Percentiles rank a stretch among this genome's conserved stretches.
Evolutionary conservation across 2,329 filamentous ascomycete genomes (phyloP).

Genomic region (Exophiala xenobiotica): DNA sequence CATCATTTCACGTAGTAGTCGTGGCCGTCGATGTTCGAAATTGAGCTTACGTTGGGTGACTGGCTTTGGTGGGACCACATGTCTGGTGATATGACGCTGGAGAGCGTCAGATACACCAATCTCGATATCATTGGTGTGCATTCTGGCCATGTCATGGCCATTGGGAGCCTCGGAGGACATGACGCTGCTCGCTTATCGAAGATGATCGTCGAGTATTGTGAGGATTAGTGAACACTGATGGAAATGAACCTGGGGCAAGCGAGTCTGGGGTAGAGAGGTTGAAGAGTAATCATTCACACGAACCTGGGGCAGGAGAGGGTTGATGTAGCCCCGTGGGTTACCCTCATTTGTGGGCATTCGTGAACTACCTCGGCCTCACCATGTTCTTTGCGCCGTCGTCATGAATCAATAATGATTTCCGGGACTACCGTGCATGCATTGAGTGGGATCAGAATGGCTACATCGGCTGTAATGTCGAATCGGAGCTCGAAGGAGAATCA

Average conservation of each 20-base stretch:
- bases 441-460: neutral
- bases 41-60: constrained; percentile 56
- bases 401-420: neutral
- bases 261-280: constrained; percentile 3
- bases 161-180: constrained; percentile 5
- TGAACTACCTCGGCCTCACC: neutral
- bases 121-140: constrained; percentile 42
- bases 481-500: neutral
- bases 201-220: neutral
- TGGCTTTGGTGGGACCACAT: constrained; percentile 52
- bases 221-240: constrained; percentile 3
- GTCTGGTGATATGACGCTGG: constrained; percentile 50
- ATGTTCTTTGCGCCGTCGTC: neutral
- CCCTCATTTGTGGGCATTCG: neutral
- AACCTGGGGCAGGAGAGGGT: neutral
- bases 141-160: constrained; percentile 22
- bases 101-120: constrained; percentile 56
- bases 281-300: neutral
- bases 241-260: neutral
- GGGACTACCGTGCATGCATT: neutral
- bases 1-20: constrained; percentile 56
- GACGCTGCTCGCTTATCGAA: neutral
- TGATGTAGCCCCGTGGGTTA: constrained; percentile 1
- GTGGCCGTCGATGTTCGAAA: constrained; percentile 55
- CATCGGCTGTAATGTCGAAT: neutral